Evolutionary conservation across 164 flowering plant species (phyloP), one percentile per base, ranked within the genome.

Genomic region (Buxus sempervirens): DNA sequence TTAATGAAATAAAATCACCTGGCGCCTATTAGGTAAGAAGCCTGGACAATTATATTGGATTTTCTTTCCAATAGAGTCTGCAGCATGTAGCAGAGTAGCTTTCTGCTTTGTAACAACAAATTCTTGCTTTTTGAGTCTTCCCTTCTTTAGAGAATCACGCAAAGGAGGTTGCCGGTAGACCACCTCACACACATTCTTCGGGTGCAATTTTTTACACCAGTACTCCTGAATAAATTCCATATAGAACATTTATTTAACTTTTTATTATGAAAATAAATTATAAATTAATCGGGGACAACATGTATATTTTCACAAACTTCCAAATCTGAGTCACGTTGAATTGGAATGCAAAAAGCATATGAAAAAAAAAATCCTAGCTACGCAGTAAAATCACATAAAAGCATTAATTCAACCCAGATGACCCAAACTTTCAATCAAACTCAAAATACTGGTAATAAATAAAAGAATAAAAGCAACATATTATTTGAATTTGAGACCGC

Each of bases 151-250:
- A 74, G 98, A 86, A 53, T 88, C 91, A 62, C 89, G 88, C 45
- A 94, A 60, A 28, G 96, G 83, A 75, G 97, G 97, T 74, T 95
- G 99, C 72, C 99, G 80, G 74, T 68, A 92, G 20, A 95, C 99
- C 79, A 79, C 92, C 81, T 92, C 99, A 67, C 96, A 90, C 7
- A 95, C 99, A 82, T 89, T 64, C 74, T 95, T 88, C 20, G 99
- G 99, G 65, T 95, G 99, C 82, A 86, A 77, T 67, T 88, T 82
- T 82, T 95, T 95, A 82, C 97, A 92, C 99, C 99, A 95, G 77
- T 92, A 95, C 75, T 92, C 99, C 99, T 95, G 84, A 63, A 74
- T 28, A 70, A 20, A 60, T 13, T 42, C 6, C 24, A 63, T 22
- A 54, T 65, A 45, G 42, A 64, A 62, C 21, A 56, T 36, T 41